Base-by-base conservation (phyloP, 148 eudicot species). In the Beta vulgaris region DNA sequence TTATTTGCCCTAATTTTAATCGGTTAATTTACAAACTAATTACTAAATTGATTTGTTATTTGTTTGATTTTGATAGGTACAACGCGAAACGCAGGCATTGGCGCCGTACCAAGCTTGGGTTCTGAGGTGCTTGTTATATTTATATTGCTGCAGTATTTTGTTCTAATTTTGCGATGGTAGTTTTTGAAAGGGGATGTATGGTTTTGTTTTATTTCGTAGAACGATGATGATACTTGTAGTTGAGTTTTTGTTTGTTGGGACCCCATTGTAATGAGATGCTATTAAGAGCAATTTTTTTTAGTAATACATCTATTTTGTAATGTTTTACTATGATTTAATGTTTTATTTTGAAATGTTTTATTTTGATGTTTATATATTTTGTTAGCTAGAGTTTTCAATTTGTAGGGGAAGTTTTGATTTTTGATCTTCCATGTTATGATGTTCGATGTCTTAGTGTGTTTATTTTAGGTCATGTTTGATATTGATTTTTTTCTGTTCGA, bases 31-130 rank as follows among this genome's bases (percentile, higher is more conserved):
- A 0, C 3, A 16, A 21, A 3, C 7, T 15, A 55, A 7, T 62
- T 26, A 15, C 0, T 40, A 48, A 2, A 62, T 26, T 15, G 29
- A 2, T 15, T 3, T 3, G 0, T n/a, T 36, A 4, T 29, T 16
- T 61, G 12, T 32, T 46, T 19, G 21, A 18, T 23, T 9, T 46
- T 0, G 68, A 53, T 49, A 80, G 83, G 79, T 80, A 80, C 69
- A 80, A 80, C 66, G 83, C 83, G 2, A 80, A 80, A 69, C 79
- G 83, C 43, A 76, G 83, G 66, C 83, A 80, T 28, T 80, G 83
- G 83, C 83, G 83, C 42, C 79, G 83, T n/a, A 80, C 83, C 79
- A 80, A 80, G 80, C 79, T 80, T 28, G 83, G 83, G 2, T 80
- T 80, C 69, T 80, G 35, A 80, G 83, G 67, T 69, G 72, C 4